A percentile compares a stretch with the other conserved stretches of the same genome.
Conservation (phyloP, 164 flowering plant species). For the Piper betle region DNA sequence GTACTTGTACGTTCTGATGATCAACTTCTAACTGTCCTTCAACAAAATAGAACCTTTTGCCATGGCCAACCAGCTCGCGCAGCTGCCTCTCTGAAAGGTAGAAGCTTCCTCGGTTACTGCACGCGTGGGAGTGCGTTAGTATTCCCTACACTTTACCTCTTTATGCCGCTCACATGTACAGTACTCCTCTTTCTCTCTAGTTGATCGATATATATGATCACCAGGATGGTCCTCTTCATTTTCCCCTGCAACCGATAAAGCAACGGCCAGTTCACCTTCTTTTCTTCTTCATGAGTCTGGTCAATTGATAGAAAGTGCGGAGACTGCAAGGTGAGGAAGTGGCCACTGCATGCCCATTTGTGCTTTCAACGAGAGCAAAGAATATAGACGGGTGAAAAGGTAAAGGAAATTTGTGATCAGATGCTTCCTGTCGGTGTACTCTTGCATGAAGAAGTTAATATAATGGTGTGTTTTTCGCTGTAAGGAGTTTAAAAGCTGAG, state of each 20-base stretch:
- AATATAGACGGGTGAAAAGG: constrained; percentile 9
- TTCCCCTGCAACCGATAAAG: constrained; percentile 19
- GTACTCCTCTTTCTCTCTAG: background rate
- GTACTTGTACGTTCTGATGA: background rate
- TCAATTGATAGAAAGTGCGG: constrained; percentile 2
- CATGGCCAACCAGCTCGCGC: constrained; percentile 8
- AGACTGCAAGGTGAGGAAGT: background rate
- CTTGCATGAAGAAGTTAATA: constrained; percentile 9
- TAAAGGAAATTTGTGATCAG: constrained; percentile 12
- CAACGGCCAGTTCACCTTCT: constrained; percentile 6
- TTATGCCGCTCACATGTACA: constrained; percentile 12
- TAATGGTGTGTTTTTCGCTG: background rate
- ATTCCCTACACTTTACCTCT: constrained; percentile 12
- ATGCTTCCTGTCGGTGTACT: constrained; percentile 44
- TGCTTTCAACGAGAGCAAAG: constrained; percentile 9
- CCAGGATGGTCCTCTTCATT: constrained; percentile 8
- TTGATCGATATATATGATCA: background rate
- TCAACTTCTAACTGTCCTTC: no score
- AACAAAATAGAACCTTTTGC: background rate
- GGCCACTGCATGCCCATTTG: background rate
- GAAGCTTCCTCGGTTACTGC: constrained; percentile 11
- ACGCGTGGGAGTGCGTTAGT: constrained; percentile 10
- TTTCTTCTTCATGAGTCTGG: constrained; percentile 5
- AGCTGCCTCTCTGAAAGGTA: constrained; percentile 16
- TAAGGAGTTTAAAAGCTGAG: no score